Percentiles rank a stretch among this genome's conserved stretches.
Evolutionary conservation across 305 asterid genomes (phyloP).

Genomic region (Fraxinus platypoda): DNA sequence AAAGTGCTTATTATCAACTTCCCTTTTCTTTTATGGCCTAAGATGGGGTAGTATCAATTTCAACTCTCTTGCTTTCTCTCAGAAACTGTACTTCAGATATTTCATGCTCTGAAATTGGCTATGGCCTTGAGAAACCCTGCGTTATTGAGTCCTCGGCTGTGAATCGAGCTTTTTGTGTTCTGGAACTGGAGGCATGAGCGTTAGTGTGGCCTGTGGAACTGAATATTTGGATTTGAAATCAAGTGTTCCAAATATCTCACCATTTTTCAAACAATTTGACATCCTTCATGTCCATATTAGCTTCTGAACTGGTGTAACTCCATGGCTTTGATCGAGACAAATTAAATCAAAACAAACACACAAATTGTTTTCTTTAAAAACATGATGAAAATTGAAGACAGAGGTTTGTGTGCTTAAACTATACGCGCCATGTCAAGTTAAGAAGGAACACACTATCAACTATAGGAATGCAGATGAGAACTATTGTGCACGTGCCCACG

Average conservation of each 20-base stretch:
- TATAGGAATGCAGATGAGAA: neutral
- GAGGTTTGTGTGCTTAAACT: neutral
- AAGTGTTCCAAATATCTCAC: neutral
- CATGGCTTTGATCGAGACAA: constrained; percentile 5
- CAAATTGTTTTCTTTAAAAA: neutral
- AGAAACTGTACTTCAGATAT: neutral
- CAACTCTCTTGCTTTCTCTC: neutral
- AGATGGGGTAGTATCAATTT: neutral
- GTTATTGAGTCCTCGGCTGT: neutral
- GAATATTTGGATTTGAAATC: neutral
- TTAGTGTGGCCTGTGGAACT: neutral
- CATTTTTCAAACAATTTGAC: neutral
- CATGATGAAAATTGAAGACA: neutral
- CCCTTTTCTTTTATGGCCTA: neutral
- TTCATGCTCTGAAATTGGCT: neutral
- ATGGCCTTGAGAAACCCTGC: neutral
- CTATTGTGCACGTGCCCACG: neutral
- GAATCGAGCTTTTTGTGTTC: neutral
- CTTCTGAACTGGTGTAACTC: neutral
- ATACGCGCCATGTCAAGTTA: neutral
- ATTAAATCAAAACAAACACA: neutral
- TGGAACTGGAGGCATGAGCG: neutral
- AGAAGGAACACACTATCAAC: neutral
- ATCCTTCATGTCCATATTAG: neutral
- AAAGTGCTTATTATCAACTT: neutral